These are phyloP conservation scores for Coemansia sp. DNA, from an alignment of 192 early-diverging fungal species.

Conservation along the genomic window DNA sequence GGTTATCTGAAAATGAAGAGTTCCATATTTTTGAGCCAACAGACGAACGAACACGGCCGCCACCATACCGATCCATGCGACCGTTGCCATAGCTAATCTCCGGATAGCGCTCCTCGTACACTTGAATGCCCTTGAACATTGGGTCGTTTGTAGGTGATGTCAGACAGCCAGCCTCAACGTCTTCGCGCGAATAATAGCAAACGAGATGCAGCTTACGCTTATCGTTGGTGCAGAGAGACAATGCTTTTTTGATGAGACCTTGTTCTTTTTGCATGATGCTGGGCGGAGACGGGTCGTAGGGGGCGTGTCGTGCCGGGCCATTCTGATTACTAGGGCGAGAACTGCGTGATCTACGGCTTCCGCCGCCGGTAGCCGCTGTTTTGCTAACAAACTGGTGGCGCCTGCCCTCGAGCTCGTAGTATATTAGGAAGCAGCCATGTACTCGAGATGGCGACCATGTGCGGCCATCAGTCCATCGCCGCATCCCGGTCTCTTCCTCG, in stretches of 20 bases:
- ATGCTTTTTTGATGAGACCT: slow-evolving; percentile 84
- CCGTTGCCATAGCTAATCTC: slow-evolving; percentile 58
- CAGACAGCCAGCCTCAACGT: slow-evolving; percentile 65
- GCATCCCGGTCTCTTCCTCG: slow-evolving; percentile 88
- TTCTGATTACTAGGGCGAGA: slow-evolving; percentile 29
- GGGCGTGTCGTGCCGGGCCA: slow-evolving; percentile 16
- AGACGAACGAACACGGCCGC: slow-evolving; percentile 22
- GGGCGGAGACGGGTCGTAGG: slow-evolving; percentile 45
- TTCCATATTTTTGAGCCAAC: slow-evolving; percentile 23
- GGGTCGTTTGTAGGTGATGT: slow-evolving; percentile 67
- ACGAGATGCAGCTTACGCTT: slow-evolving; percentile 86
- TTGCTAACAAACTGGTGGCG: slow-evolving; percentile 57
- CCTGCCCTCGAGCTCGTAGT: slow-evolving; percentile 78
- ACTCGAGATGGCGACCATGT: slow-evolving; percentile 87
- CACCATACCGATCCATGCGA: slow-evolving; percentile 38
- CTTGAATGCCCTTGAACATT: slow-evolving; percentile 60
- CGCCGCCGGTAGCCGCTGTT: background rate
- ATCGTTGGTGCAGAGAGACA: slow-evolving; percentile 77
- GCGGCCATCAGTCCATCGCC: slow-evolving; percentile 88
- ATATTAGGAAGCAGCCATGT: slow-evolving; percentile 84
- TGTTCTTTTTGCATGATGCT: slow-evolving; percentile 64
- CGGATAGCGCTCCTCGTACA: slow-evolving; percentile 79
- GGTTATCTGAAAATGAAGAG: slow-evolving; percentile 17
- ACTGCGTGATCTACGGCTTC: slow-evolving; percentile 36
- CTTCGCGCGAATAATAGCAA: slow-evolving; percentile 83